These are phyloP conservation scores for Pythium oligandrum DNA, from an alignment of 352 stramenopile genomes.

Conservation along the genomic window DNA sequence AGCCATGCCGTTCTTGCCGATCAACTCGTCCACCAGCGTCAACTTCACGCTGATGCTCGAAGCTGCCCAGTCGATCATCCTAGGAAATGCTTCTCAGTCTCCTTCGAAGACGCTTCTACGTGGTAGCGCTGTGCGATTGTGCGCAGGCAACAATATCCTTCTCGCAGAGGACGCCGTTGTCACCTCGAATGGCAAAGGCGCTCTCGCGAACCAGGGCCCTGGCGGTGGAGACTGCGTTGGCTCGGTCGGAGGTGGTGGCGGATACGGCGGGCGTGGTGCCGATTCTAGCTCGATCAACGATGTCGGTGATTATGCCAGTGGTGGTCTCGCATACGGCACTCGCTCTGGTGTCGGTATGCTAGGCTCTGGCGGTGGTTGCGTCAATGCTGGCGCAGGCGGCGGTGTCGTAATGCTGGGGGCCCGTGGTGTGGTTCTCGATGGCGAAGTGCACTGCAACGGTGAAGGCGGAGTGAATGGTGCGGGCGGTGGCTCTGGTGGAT, in stretches of 20 bases:
- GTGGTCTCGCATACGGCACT: slow-evolving; percentile 65
- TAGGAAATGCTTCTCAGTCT: slow-evolving; percentile 30
- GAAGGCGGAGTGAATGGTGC: slow-evolving; percentile 45
- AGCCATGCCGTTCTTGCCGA: slow-evolving; percentile 18
- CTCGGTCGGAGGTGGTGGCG: slow-evolving; percentile 59
- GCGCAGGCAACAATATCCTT: slow-evolving; percentile 41
- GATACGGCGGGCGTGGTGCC: slow-evolving; percentile 64
- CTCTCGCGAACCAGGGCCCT: slow-evolving; percentile 57
- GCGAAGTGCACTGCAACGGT: slow-evolving; percentile 68
- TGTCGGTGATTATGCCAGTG: slow-evolving; percentile 50
- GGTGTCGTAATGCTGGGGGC: slow-evolving; percentile 68
- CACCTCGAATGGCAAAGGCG: slow-evolving; percentile 54
- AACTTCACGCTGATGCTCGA: slow-evolving; percentile 70
- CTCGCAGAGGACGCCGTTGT: slow-evolving; percentile 38
- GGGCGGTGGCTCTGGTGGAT: slow-evolving; percentile 69
- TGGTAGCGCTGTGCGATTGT: slow-evolving; percentile 58
- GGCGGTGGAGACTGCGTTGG: slow-evolving; percentile 49
- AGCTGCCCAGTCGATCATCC: slow-evolving; percentile 42
- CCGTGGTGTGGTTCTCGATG: slow-evolving; percentile 52
- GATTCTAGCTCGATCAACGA: slow-evolving; percentile 58
- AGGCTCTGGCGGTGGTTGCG: slow-evolving; percentile 66
- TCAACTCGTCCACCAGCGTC: slow-evolving; percentile 10
- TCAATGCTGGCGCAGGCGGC: slow-evolving; percentile 57
- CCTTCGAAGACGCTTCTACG: slow-evolving; percentile 16
- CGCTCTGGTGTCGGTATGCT: slow-evolving; percentile 59